These are phyloP conservation scores for Lentinus tigrinus DNA, from an alignment of 768 basidiomycete species.

Conservation along the genomic window DNA sequence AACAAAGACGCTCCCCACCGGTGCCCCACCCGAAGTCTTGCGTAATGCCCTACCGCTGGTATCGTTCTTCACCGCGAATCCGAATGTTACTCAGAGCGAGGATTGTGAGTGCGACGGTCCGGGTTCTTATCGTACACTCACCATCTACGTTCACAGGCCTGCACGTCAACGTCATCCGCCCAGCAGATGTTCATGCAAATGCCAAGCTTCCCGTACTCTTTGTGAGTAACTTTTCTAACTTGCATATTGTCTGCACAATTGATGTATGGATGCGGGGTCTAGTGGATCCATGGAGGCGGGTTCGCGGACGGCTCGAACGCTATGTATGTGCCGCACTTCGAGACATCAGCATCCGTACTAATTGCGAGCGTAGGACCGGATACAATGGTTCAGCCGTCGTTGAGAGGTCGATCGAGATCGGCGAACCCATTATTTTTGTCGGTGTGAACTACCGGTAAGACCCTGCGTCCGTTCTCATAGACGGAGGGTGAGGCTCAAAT, in stretches of 20 bases:
- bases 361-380: constrained; percentile 39
- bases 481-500: too few species aligned
- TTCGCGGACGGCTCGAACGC: constrained; percentile 9
- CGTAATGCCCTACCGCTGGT: too few species aligned
- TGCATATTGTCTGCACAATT: constrained; percentile 9
- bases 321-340: too few species aligned
- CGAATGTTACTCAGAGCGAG: neutral
- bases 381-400: constrained; percentile 47
- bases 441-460: constrained; percentile 46
- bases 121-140: constrained; percentile 39
- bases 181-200: neutral
- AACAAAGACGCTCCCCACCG: neutral
- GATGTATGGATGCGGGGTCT: too few species aligned
- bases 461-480: too few species aligned
- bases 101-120: neutral
- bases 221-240: too few species aligned
- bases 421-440: constrained; percentile 48
- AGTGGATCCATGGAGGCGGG: constrained; percentile 12
- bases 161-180: neutral
- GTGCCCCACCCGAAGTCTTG: neutral
- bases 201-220: constrained; percentile 40
- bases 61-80: neutral
- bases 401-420: constrained; percentile 40
- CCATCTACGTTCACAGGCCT: neutral
- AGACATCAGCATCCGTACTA: constrained; percentile 21